Base-by-base conservation (phyloP, 805 yeast genomes). In the Candida namnaoensis region DNA sequence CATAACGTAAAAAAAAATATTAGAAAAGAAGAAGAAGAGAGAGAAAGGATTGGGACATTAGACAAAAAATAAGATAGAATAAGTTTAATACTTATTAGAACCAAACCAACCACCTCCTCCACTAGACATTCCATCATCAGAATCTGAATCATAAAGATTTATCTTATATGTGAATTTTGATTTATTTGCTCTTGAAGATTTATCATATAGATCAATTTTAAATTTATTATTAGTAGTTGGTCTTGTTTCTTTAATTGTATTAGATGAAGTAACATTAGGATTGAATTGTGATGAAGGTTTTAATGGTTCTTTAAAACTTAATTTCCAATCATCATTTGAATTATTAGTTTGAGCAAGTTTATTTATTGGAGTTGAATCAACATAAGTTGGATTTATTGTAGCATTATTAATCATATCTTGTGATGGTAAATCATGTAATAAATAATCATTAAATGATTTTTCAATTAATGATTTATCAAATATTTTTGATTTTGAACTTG, bases 141-240 rank as follows among this genome's bases (percentile, higher is more conserved):
- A 51, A 12, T 46, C 47, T 15, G 42, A 45, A 39, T 44, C 45
- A 37, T 56, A 56, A 8, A 54, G 32, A 32, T 43, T 48, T 38
- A 53, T 30, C 26, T 51, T 54, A 19, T 19, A 19, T 19, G 2
- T 19, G 3, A 19, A 19, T 19, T 19, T 19, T 38, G 41, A 47
- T 15, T 48, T 49, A 36, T 56, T 54, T 43, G 24, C 5, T n/a
- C n/a, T 34, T 13, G 10, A 9, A 19, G 30, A n/a, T n/a, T 51
- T 49, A 6, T 52, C 58, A 38, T 54, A 56, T 19, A 56, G 40
- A 25, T 56, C 57, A 39, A 56, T 54, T 45, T 49, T 56, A 43
- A 47, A 54, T 37, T 46, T 47, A 15, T 42, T 41, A 6, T 34
- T 38, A 2, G 14, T 12, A 10, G 34, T 10, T 13, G 30, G 19